Evolutionary conservation across 768 basidiomycete species (phyloP).

Genomic region (Dioszegia aurantiaca): DNA sequence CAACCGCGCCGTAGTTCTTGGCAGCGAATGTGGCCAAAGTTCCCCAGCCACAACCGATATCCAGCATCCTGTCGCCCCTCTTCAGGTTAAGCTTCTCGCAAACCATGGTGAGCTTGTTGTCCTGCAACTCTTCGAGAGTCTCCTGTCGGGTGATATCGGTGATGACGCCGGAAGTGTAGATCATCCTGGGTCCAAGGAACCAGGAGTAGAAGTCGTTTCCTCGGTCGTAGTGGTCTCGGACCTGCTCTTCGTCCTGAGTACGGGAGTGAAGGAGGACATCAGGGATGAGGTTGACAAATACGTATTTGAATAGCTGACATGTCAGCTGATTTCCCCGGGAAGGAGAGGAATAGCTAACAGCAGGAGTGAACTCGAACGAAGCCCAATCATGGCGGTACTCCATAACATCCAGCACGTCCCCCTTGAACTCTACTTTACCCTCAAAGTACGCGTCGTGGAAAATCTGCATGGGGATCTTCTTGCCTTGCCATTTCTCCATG

Average conservation of each 20-base stretch:
- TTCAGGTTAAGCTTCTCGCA: slow-evolving; percentile 90
- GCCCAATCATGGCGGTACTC: slow-evolving; percentile 97
- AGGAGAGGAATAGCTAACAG: slow-evolving; percentile 48
- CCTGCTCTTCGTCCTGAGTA: slow-evolving; percentile 88
- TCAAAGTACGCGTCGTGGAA: slow-evolving; percentile 98
- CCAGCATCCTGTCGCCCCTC: slow-evolving; percentile 66
- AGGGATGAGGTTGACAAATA: slow-evolving; percentile 81
- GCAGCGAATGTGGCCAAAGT: slow-evolving; percentile 90
- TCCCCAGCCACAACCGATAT: slow-evolving; percentile 77
- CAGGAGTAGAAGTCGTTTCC: slow-evolving; percentile 96
- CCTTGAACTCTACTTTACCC: slow-evolving; percentile 92
- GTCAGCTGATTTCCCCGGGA: slow-evolving; percentile 9
- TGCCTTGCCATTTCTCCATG: slow-evolving; percentile 76
- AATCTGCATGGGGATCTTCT: slow-evolving; percentile 95
- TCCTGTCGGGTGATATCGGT: slow-evolving; percentile 67
- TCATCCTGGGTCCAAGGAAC: slow-evolving; percentile 59
- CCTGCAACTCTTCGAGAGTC: slow-evolving; percentile 89
- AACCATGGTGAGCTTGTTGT: slow-evolving; percentile 94
- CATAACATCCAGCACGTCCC: slow-evolving; percentile 91
- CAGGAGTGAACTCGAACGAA: slow-evolving; percentile 80
- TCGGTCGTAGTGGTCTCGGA: slow-evolving; percentile 92
- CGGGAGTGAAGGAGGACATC: slow-evolving; percentile 90
- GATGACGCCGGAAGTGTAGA: slow-evolving; percentile 93
- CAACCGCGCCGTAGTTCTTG: slow-evolving; percentile 95
- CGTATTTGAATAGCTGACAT: slow-evolving; percentile 76